Base-by-base conservation (phyloP, 2,329 filamentous ascomycete genomes). In the Escovopsis weberi region DNA sequence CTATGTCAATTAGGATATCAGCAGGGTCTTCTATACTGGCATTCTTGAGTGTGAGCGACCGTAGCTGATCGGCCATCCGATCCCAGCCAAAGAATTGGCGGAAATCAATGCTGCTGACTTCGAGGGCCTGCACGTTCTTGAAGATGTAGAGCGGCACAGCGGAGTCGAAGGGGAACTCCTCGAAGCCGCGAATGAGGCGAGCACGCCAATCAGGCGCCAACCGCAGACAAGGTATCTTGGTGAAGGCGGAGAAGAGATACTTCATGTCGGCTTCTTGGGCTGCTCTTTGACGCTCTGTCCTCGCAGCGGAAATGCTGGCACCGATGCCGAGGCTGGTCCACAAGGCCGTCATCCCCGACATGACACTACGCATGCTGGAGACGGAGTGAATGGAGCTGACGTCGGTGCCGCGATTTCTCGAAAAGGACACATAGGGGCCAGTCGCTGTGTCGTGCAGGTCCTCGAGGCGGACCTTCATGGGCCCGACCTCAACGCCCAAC, bases 71-170 rank as follows among this genome's bases (percentile, higher is more conserved):
- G 8, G 91, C 84, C 43, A 96, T 66, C 45, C 84, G 79, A 59
- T 98, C 89, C 91, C 91, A 98, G 45, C 91, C 91, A 62, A 87
- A 94, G 64, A 96, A 95, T 53, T 94, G 88, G 47, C 91, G 79
- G 58, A 94, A 95, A 62, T 98, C 91, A 57, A 96, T 82, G 63
- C 93, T 88, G 64, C 82, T 88, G 42, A 98, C 85, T 61, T 98
- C 91, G 49, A 98, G 71, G 19, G 86, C 83, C 62, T 89, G 89
- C 42, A 96, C 69, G 53, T 96, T 98, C 66, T 98, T 96, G 74
- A 98, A 96, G 8, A 85, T 84, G 60, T 94, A 82, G n/a, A 98
- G 70, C 18, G 91, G 91, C 28, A 98, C 91, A 18, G 91, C 91
- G 23, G 86, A 94, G 62, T 98, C 91, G 61, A 96, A 95, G 3